Base-by-base conservation (phyloP, 73 alveolate genomes). In the Paramecium bursaria region DNA sequence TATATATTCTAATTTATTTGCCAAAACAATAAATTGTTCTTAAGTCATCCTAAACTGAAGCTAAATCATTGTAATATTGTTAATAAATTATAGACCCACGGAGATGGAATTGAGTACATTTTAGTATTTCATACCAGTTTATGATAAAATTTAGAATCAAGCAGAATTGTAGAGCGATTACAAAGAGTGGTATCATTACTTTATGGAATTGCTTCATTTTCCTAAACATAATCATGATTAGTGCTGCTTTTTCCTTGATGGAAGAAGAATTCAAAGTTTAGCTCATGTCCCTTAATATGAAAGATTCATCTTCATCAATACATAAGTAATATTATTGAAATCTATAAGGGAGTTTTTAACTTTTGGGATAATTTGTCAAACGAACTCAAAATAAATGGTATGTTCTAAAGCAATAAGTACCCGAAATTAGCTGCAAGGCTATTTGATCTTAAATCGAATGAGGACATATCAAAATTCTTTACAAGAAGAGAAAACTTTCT, bases 351-450 rank as follows among this genome's bases (percentile, higher is more conserved):
- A n/a, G n/a, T n/a, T n/a, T 25, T 19, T 39, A 67, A 39, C 10
- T 39, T 3, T 14, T 25, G 7, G 82, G 21, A 31, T 33, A 27
- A 26, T 11, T 3, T 67, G 3, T 19, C 46, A 5, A 15, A 17
- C 33, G 44, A 67, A 35, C 9, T 67, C 1, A 67, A 42, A 17
- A 19, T 67, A 3, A 39, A 35, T 15, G 82, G 82, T 2, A 17
- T 19, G 14, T 67, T 67, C 44, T 35, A 35, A 67, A 15, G 19
- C 7, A 46, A 67, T 1, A 67, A 39, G 44, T 67, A 67, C 13
- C 82, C 53, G 21, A 67, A 67, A 67, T 67, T 67, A 67, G 82
- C 82, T 3, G 44, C 50, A 21, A 67, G 44, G 44, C 21, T 67
- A 67, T 42, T 67, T 1, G 82, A 67, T 35, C 21, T 67, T 17